Evolutionary conservation across 805 yeast species (phyloP), one percentile per base, ranked within the genome.

Genomic region (Saturnispora dispora): DNA sequence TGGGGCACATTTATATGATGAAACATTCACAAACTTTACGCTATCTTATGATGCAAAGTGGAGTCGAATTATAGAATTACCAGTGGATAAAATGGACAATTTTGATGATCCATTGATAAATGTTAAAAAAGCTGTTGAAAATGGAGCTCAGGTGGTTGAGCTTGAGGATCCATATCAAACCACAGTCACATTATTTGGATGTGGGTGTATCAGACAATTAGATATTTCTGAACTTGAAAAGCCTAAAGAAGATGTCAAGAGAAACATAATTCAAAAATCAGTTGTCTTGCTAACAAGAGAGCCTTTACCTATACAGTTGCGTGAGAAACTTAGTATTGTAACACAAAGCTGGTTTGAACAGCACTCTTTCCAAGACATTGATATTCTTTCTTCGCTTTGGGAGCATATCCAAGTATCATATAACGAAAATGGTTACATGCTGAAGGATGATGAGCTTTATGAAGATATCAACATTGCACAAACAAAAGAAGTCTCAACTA

Each of bases 1-100:
- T 67, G 98, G 98, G 4, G 83, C 95, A 2, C 99, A 93, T 65
- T 75, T 90, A 22, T 91, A 83, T 63, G 95, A 89, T 63, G 98
- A 93, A 65, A 89, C 96, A 0, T 88, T 90, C 62, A 83, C 96
- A 23, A 88, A 88, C 63, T 91, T 91, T 68, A 90, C 96, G 23
- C 70, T 91, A 43, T 75, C 85, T 5, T 86, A 81, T 62, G 88
- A 88, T 63, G 80, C 79, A 48, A 67, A 70, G 27, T 67, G 66
- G 30, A 67, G 71, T 20, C 59, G 59, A 25, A 71, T 79, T 11
- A 77, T 82, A 18, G 81, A 71, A 47, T 65, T 73, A 53, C 66
- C 71, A 36, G 40, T 44, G 22, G 62, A 62, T 7, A 72, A 67
- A 52, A 22, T 51, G 41, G 47, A 45, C 22, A 39, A 27, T 10